Conservation (phyloP, 106 monocot species). For the Apostasia ramifera region DNA sequence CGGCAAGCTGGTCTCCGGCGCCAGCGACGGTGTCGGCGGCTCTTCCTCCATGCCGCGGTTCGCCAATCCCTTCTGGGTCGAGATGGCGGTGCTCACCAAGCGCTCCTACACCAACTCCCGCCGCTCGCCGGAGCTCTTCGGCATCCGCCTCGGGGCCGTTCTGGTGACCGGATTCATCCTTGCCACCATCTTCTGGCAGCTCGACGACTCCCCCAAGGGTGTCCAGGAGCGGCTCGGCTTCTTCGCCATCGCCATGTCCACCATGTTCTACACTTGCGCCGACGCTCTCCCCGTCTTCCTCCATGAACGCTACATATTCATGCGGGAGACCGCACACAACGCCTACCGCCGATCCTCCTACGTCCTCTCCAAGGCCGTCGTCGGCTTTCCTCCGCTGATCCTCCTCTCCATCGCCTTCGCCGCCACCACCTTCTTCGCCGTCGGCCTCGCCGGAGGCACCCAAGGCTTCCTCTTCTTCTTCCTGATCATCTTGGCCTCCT, state of each 20-base stretch:
- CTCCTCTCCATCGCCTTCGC: slow-evolving; percentile 72
- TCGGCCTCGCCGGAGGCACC: slow-evolving; percentile 69
- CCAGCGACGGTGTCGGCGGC: slow-evolving; percentile 13
- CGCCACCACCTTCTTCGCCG: slow-evolving; percentile 75
- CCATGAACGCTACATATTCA: slow-evolving; percentile 86
- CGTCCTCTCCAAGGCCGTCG: slow-evolving; percentile 81
- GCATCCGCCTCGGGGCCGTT: slow-evolving; percentile 63
- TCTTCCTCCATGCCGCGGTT: slow-evolving; percentile 42
- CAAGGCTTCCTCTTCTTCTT: slow-evolving; percentile 74
- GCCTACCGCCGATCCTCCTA: slow-evolving; percentile 96
- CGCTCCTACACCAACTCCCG: slow-evolving; percentile 44
- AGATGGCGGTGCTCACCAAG: slow-evolving; percentile 37
- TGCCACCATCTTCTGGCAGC: slow-evolving; percentile 89
- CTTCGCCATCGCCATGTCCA: slow-evolving; percentile 93
- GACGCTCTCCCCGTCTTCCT: slow-evolving; percentile 94
- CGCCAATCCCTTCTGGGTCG: slow-evolving; percentile 79
- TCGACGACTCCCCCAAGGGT: slow-evolving; percentile 81
- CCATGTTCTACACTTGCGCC: slow-evolving; percentile 91
- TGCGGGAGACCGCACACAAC: slow-evolving; percentile 94
- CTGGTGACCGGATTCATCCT: slow-evolving; percentile 82
- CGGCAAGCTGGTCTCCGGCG: slow-evolving; percentile 79
- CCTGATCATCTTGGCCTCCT: slow-evolving; percentile 69
- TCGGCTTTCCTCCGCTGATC: slow-evolving; percentile 58
- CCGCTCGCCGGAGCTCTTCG: slow-evolving; percentile 56
- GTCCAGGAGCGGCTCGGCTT: slow-evolving; percentile 85